phyloP scores from a whole-genome alignment of 2,329 filamentous ascomycete genomes.

The Metarhizium rileyi region DNA sequence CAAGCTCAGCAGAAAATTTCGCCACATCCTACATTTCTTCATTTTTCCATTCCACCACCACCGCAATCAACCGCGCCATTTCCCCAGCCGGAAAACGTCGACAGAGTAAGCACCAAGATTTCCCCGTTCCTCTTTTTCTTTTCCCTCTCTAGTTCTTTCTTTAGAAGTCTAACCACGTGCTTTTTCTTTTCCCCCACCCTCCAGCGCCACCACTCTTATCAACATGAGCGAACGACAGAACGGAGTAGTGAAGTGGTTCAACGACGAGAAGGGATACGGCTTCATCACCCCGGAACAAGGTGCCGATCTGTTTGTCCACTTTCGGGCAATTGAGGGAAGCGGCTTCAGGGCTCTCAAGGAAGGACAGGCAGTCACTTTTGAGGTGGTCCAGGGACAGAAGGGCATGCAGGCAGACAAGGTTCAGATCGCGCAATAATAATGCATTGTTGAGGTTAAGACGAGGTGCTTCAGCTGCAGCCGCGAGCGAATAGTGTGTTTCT shows the following conservation, averaged over 20 bases:
- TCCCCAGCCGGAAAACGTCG: no score
- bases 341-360: slow-evolving; percentile 13
- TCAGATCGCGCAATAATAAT: background rate
- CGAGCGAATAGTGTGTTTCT: no score
- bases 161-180: no score
- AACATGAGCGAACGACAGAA: slow-evolving; percentile 9
- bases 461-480: no score
- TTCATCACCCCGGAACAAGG: slow-evolving; percentile 10
- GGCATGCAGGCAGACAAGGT: slow-evolving; percentile 9
- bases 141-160: background rate
- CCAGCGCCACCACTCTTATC: background rate
- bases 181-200: background rate
- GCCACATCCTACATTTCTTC: no score
- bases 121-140: no score
- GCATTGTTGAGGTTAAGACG: background rate
- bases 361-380: slow-evolving; percentile 9
- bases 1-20: no score
- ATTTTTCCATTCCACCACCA: no score
- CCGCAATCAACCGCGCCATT: no score
- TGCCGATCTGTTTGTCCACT: slow-evolving; percentile 11
- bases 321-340: slow-evolving; percentile 9
- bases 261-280: slow-evolving; percentile 13
- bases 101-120: no score
- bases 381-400: slow-evolving; percentile 9
- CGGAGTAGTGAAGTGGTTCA: slow-evolving; percentile 12